Evolutionary conservation across 2,329 filamentous ascomycete species (phyloP).

Genomic region (Aspergillus melleus): DNA sequence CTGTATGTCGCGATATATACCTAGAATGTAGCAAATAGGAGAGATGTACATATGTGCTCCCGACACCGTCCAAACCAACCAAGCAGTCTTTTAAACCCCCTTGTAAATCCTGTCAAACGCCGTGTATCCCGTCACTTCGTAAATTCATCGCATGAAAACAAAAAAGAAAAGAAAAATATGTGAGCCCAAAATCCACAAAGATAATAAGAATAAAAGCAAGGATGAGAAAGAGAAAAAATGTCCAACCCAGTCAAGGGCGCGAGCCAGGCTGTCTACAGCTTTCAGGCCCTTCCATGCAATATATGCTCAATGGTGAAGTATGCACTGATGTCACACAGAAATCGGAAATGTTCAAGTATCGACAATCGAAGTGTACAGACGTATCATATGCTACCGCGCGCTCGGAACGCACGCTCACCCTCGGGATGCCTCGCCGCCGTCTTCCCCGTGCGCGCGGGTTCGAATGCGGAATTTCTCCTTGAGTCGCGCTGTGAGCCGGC

Average conservation of each 20-base stretch:
- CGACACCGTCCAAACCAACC: background rate
- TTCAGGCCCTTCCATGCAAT: background rate
- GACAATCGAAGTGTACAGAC: background rate
- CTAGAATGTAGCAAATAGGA: background rate
- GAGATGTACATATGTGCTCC: background rate
- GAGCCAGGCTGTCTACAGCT: background rate
- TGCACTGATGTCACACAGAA: no score
- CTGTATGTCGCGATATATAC: conserved; percentile 1
- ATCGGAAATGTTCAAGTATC: background rate
- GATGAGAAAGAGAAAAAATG: background rate
- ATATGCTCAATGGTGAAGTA: no score
- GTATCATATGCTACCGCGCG: background rate
- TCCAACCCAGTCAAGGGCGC: background rate
- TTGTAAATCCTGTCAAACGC: conserved; percentile 5
- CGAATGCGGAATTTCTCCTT: conserved; percentile 37
- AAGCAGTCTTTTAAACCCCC: background rate
- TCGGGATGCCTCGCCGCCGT: conserved; percentile 6
- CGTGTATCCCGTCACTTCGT: conserved; percentile 1
- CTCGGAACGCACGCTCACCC: background rate
- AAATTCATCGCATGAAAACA: conserved; percentile 2
- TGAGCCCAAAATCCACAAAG: background rate
- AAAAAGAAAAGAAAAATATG: background rate
- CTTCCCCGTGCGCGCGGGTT: conserved; percentile 31
- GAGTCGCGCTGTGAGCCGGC: conserved; percentile 37
- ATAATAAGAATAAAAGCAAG: background rate